These are phyloP conservation scores for Kazachstania taianensis DNA, from an alignment of 805 yeast species.

Conservation along the genomic window DNA sequence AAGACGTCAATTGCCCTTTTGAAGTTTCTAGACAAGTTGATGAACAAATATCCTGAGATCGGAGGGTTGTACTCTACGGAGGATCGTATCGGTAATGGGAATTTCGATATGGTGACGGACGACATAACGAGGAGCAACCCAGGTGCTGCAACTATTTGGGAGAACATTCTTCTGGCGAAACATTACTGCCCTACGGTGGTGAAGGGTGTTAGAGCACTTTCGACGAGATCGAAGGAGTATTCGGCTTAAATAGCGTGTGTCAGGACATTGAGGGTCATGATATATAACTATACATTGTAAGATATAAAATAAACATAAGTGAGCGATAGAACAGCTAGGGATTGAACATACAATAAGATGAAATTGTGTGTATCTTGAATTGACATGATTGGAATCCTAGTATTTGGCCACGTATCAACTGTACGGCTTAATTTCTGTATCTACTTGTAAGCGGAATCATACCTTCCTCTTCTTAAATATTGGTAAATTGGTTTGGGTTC, in stretches of 20 bases:
- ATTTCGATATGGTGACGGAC: conserved; percentile 52
- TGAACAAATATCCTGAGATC: conserved; percentile 59
- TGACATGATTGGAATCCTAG: too few species aligned
- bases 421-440: too few species aligned
- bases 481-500: too few species aligned
- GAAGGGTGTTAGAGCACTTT: conserved; percentile 44
- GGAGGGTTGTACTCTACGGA: conserved; percentile 77
- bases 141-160: conserved; percentile 89
- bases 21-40: conserved; percentile 67
- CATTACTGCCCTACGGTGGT: conserved; percentile 81
- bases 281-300: too few species aligned
- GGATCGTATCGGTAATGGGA: conserved; percentile 78
- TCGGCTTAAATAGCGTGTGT: conserved; percentile 10
- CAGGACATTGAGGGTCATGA: too few species aligned
- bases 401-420: too few species aligned
- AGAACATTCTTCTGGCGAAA: conserved; percentile 60
- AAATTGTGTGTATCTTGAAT: too few species aligned
- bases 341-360: too few species aligned
- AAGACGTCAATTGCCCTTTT: conserved; percentile 71
- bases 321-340: too few species aligned
- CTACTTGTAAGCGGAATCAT: too few species aligned
- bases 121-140: conserved; percentile 71
- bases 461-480: too few species aligned
- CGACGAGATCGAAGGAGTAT: conserved; percentile 28
- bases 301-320: too few species aligned